These are phyloP conservation scores for Aspergillus sclerotioniger DNA, from an alignment of 495 filamentous ascomycete species.

Conservation along the genomic window DNA sequence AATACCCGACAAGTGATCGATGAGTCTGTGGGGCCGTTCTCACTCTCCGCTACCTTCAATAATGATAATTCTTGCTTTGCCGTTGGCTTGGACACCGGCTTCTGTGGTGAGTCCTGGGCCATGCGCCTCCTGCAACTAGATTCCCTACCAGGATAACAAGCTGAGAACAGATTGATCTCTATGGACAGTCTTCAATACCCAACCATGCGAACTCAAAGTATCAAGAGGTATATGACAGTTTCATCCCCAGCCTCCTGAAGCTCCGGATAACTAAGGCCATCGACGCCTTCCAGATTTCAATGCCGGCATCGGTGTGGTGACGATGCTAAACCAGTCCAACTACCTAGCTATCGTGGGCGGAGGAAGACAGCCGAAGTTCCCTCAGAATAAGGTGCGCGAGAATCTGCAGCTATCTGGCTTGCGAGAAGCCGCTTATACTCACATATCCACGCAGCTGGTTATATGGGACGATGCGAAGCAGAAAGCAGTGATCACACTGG, in stretches of 20 bases:
- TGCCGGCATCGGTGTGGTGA: constrained; percentile 76
- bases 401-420: background rate
- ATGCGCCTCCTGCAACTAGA: background rate
- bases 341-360: constrained; percentile 89
- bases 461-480: constrained; percentile 90
- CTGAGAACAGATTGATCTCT: constrained; percentile 10
- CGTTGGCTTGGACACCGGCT: constrained; percentile 82
- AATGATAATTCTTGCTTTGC: constrained; percentile 83
- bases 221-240: constrained; percentile 51
- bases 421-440: background rate
- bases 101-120: constrained; percentile 63
- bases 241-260: background rate
- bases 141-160: constrained; percentile 8
- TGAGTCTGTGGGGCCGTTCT: constrained; percentile 67
- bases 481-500: constrained; percentile 68
- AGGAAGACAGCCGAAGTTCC: constrained; percentile 80
- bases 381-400: constrained; percentile 72
- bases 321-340: constrained; percentile 86
- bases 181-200: constrained; percentile 68
- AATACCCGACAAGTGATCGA: constrained; percentile 88
- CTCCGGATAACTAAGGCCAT: constrained; percentile 3
- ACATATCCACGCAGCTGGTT: constrained; percentile 57
- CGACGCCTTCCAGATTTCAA: constrained; percentile 64
- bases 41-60: constrained; percentile 85
- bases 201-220: constrained; percentile 72